phyloP scores from a whole-genome alignment of 1,284 basidiomycete genomes.

The Tranzscheliella williamsii region DNA sequence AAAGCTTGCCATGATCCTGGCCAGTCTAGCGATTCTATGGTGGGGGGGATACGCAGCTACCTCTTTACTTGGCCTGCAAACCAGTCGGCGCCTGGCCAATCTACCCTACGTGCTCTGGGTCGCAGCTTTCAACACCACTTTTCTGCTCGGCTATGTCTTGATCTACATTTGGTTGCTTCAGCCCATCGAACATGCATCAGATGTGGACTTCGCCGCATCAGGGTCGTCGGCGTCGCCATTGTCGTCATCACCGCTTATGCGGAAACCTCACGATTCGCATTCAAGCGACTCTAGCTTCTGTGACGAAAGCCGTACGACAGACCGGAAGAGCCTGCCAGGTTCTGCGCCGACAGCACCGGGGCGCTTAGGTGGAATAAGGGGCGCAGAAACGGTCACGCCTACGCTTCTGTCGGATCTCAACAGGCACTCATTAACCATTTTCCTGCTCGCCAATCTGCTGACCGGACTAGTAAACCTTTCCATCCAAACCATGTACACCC shows the following conservation, averaged over 20 bases:
- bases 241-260: too few species aligned
- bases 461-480: conserved; percentile 85
- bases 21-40: conserved; percentile 76
- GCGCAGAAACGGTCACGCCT: conserved; percentile 63
- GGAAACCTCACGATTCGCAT: background rate
- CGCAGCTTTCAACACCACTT: conserved; percentile 83
- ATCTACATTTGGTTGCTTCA: conserved; percentile 75
- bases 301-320: too few species aligned
- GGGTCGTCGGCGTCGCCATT: background rate
- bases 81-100: conserved; percentile 65
- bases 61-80: conserved; percentile 3
- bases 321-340: background rate
- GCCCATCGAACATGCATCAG: conserved; percentile 56
- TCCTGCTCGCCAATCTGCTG: conserved; percentile 83
- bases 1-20: conserved; percentile 55
- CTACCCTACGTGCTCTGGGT: conserved; percentile 87
- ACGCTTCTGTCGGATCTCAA: conserved; percentile 79
- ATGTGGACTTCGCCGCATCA: background rate
- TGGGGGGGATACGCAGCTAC: conserved; percentile 69
- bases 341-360: too few species aligned
- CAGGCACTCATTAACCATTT: conserved; percentile 75
- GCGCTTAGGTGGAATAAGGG: too few species aligned
- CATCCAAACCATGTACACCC: conserved; percentile 79
- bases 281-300: background rate
- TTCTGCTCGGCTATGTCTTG: conserved; percentile 78